Evolutionary conservation across 2,329 filamentous ascomycete genomes (phyloP).

Genomic region (Tolypocladium ophioglossoides): DNA sequence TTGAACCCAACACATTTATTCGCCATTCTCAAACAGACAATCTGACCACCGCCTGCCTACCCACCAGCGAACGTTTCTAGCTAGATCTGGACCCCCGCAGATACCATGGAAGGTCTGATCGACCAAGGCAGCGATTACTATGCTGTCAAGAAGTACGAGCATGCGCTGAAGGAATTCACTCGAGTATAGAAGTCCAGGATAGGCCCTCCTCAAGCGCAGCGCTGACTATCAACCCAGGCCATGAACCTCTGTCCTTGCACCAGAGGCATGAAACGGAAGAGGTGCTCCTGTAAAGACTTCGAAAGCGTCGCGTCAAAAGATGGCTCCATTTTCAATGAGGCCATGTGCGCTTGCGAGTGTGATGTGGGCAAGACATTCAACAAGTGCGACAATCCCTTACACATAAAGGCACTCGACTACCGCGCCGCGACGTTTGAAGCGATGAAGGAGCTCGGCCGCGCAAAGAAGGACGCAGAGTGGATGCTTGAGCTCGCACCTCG

Average conservation of each 20-base stretch:
- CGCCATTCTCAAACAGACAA: no score
- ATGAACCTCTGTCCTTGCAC: slow-evolving; percentile 25
- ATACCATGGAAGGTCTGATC: background rate
- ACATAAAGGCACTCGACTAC: slow-evolving; percentile 30
- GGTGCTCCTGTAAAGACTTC: slow-evolving; percentile 29
- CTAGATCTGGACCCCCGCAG: background rate
- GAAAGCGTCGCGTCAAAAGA: slow-evolving; percentile 19
- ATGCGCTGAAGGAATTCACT: slow-evolving; percentile 26
- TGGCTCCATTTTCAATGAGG: slow-evolving; percentile 29
- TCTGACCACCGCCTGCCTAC: no score
- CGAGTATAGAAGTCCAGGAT: slow-evolving; percentile 11
- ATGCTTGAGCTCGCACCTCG: slow-evolving; percentile 30
- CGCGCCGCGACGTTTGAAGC: slow-evolving; percentile 29
- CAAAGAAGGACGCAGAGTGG: slow-evolving; percentile 30
- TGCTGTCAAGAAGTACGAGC: slow-evolving; percentile 20
- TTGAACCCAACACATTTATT: no score
- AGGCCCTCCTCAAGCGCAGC: background rate
- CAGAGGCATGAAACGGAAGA: slow-evolving; percentile 21
- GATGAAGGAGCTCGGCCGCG: slow-evolving; percentile 24
- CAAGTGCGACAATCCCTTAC: slow-evolving; percentile 25
- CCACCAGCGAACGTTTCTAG: no score
- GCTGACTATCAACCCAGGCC: slow-evolving; percentile 13
- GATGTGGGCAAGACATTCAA: slow-evolving; percentile 23
- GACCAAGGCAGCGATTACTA: slow-evolving; percentile 12
- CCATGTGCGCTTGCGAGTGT: slow-evolving; percentile 28